phyloP scores from a whole-genome alignment of 495 filamentous ascomycete genomes.

The Penicillium roqueforti region DNA sequence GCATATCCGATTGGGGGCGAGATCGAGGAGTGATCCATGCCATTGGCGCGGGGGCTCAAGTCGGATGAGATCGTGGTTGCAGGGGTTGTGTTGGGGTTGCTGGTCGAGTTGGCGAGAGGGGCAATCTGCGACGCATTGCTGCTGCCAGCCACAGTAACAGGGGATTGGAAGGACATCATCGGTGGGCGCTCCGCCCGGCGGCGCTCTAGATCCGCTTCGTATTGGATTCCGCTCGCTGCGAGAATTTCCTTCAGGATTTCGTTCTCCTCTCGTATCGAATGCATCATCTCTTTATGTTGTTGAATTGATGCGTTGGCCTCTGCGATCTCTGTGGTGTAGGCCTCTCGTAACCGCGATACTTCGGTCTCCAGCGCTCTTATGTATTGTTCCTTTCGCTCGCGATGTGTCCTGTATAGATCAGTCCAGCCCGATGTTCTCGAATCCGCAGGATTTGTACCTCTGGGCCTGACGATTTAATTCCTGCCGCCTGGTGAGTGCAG shows the following conservation, averaged over 20 bases:
- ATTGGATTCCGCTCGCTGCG: constrained; percentile 64
- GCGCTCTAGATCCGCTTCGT: constrained; percentile 38
- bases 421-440: constrained; percentile 4
- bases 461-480: constrained; percentile 96
- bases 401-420: constrained; percentile 65
- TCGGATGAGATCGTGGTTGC: constrained; percentile 37
- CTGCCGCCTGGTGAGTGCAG: constrained; percentile 86
- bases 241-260: constrained; percentile 71
- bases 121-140: constrained; percentile 34
- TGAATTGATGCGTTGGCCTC: constrained; percentile 35
- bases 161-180: constrained; percentile 26
- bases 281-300: constrained; percentile 42
- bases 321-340: constrained; percentile 41
- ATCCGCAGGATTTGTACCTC: constrained; percentile 51
- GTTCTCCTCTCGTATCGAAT: constrained; percentile 56
- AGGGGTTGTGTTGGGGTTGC: constrained; percentile 34
- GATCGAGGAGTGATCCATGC: constrained; percentile 34
- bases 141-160: constrained; percentile 27
- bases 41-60: constrained; percentile 32
- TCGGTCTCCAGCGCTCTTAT: constrained; percentile 91
- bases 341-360: constrained; percentile 63
- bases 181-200: constrained; percentile 33
- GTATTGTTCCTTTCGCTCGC: constrained; percentile 94
- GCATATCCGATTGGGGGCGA: constrained; percentile 31
- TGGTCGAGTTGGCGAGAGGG: constrained; percentile 22